phyloP scores from a whole-genome alignment of 2,329 filamentous ascomycete genomes.

The Elsinoe perseae region DNA sequence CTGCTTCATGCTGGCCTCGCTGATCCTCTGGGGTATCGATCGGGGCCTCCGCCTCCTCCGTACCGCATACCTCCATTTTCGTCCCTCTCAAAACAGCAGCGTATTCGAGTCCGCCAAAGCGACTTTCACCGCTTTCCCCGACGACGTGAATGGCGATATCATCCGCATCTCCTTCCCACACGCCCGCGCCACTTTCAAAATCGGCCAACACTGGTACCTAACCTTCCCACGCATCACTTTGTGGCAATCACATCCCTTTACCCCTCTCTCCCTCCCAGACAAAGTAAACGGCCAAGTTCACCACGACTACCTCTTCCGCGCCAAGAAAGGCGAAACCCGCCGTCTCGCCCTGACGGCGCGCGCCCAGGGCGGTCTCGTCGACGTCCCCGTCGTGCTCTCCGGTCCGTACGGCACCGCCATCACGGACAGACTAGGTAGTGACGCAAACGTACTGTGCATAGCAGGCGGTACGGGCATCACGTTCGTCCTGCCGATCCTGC shows the following conservation, averaged over 20 bases:
- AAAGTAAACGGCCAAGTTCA: slow-evolving; percentile 25
- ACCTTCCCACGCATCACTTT: slow-evolving; percentile 59
- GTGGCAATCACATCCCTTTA: slow-evolving; percentile 68
- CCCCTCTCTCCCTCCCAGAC: slow-evolving; percentile 47
- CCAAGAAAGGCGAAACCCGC: slow-evolving; percentile 48
- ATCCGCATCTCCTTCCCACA: slow-evolving; percentile 60
- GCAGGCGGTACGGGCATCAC: slow-evolving; percentile 54
- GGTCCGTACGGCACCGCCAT: slow-evolving; percentile 56
- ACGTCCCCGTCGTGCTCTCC: slow-evolving; percentile 52
- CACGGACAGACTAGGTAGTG: neutral
- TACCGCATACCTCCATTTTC: slow-evolving; percentile 56
- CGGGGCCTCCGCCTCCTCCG: slow-evolving; percentile 52
- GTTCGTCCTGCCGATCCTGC: slow-evolving; percentile 58
- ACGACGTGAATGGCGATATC: slow-evolving; percentile 55
- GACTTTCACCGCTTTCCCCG: slow-evolving; percentile 46
- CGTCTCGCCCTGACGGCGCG: slow-evolving; percentile 43
- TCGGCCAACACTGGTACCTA: slow-evolving; percentile 66
- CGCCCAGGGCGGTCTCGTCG: slow-evolving; percentile 35
- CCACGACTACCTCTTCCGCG: slow-evolving; percentile 32
- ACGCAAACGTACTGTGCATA: slow-evolving; percentile 12
- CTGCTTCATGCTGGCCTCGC: slow-evolving; percentile 60
- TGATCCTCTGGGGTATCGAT: slow-evolving; percentile 60
- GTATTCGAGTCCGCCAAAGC: slow-evolving; percentile 39
- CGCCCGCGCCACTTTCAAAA: slow-evolving; percentile 50
- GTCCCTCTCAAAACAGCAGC: slow-evolving; percentile 15